Evolutionary conservation across 2,329 filamentous ascomycete genomes (phyloP).

Genomic region (Aspergillus quadrilineatus): DNA sequence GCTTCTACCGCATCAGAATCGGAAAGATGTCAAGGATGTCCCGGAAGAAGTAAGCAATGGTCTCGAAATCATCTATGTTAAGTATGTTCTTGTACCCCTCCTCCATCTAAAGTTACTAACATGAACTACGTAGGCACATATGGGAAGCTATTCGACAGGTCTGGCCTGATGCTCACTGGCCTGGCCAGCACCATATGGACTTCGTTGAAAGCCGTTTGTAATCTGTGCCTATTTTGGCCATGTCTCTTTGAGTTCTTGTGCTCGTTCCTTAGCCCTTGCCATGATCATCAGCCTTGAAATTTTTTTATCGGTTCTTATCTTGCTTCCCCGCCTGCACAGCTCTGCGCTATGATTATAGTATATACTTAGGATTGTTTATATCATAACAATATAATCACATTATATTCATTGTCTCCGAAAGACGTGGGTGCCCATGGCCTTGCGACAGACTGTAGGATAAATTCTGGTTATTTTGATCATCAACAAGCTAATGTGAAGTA

Average conservation of each 20-base stretch:
- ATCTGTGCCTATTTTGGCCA: not conserved
- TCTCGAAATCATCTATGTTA: conserved; percentile 83
- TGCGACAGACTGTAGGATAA: not conserved
- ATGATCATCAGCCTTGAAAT: not conserved
- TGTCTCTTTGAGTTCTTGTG: not conserved
- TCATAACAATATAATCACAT: not conserved
- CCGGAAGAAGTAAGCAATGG: conserved; percentile 86
- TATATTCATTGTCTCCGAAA: not conserved
- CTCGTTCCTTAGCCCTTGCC: not conserved
- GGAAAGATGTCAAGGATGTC: conserved; percentile 88
- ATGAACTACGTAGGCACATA: conserved; percentile 63
- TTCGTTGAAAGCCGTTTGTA: conserved; percentile 78
- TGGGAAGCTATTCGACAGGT: conserved; percentile 90
- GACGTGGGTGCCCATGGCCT: not conserved
- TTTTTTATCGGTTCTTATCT: not conserved
- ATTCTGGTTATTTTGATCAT: too few relatives aligned
- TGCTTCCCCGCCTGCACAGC: not conserved
- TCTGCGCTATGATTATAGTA: not conserved
- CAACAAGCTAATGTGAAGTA: not conserved
- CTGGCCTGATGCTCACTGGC: conserved; percentile 89
- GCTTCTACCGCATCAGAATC: conserved; percentile 79
- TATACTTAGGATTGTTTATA: not conserved
- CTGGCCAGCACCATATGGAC: conserved; percentile 67
- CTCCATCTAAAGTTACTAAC: conserved; percentile 16
- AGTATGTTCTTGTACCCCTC: conserved; percentile 55